Conservation (phyloP, 202 grass and related monocot genomes). For the Thinopyrum obtusiflorum region DNA sequence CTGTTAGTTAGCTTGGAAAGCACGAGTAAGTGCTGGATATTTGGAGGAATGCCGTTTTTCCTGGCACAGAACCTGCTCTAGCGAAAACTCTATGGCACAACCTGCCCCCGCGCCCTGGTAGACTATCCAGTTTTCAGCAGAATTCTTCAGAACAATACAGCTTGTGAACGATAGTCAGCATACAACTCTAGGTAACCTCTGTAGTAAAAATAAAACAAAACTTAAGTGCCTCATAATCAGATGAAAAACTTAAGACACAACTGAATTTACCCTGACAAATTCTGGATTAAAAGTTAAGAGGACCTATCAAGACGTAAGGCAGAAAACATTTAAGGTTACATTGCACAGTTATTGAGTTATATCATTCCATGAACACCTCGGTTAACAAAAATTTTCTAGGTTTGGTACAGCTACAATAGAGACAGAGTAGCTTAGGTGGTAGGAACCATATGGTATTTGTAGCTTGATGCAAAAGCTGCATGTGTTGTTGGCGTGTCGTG, state of each 20-base stretch:
- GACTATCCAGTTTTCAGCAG: not conserved
- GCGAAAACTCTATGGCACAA: not conserved
- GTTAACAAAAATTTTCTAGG: not conserved
- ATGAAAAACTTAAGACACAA: not conserved
- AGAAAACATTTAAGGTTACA: not conserved
- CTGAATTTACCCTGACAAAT: not conserved
- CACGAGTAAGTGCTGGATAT: not conserved
- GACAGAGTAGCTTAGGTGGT: not conserved
- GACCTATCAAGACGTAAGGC: not conserved
- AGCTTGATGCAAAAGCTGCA: not conserved
- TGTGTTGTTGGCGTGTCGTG: not conserved
- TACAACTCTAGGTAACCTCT: not conserved
- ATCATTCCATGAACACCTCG: not conserved
- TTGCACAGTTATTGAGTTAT: not conserved
- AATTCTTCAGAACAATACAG: not conserved
- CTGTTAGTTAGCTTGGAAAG: not conserved
- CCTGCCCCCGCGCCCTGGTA: too few relatives aligned
- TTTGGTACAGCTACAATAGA: not conserved
- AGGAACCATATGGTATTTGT: too few relatives aligned
- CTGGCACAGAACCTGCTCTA: not conserved
- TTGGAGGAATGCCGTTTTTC: not conserved
- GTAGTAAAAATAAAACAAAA: not conserved
- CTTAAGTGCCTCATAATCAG: not conserved
- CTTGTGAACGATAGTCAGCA: not conserved
- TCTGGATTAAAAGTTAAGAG: not conserved